Evolutionary conservation across 345 rosid species (phyloP), one percentile per base, ranked within the genome.

Genomic region (Salix koriyanagi): DNA sequence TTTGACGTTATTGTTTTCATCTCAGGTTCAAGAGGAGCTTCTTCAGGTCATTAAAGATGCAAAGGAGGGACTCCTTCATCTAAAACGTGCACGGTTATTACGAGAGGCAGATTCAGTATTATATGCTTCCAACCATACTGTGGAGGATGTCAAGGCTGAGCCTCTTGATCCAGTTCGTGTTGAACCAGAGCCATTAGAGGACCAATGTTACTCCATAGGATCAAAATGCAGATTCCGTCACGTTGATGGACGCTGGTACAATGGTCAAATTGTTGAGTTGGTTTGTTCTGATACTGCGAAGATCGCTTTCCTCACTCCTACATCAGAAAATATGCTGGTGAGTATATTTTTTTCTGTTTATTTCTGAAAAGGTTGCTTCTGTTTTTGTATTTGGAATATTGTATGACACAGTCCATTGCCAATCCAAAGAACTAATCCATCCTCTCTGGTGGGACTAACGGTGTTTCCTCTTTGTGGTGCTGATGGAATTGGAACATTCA

Each of bases 251-350:
- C 97, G 91, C 26, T 93, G 99, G 99, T 96, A 96, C 80, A 84
- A 91, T 76, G 99, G 97, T 84, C 89, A 85, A 52, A 77, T 93
- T 82, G 80, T 93, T 75, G 89, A 80, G 39, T 76, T 89, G 79
- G 88, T 85, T 67, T 89, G 85, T 28, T 83, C 89, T 60, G 80
- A 75, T 79, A 81, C 82, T 64, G 94, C 91, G 4, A 96, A 88
- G 90, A 80, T 96, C 66, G 79, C 94, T 83, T 93, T 93, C 85
- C 96, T 96, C 76, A 82, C 87, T 1, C 99, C 99, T 8, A 96
- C 91, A 6, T 87, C 92, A 52, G 98, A 96, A 77, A 90, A 84
- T 73, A 93, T 92, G 99, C 67, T 87, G 97, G 99, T 96, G 79
- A 54, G 90, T 76, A 42, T 72, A 21, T 56, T 6, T 23, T 34